These are phyloP conservation scores for Hura crepitans DNA, from an alignment of 441 rosid genomes.

Conservation along the genomic window DNA sequence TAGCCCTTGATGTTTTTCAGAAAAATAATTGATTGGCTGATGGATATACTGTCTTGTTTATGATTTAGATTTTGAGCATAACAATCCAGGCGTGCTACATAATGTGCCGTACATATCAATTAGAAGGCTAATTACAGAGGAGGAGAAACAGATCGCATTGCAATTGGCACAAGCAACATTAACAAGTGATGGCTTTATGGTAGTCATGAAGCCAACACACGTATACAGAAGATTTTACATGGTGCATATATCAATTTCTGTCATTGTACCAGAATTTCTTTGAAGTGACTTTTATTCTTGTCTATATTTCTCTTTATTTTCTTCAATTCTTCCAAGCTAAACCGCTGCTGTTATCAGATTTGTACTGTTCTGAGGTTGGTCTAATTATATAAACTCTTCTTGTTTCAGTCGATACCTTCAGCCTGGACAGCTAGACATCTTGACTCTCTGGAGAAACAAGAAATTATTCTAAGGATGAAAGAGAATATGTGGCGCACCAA, in stretches of 20 bases:
- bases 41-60: background rate
- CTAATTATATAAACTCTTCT: background rate
- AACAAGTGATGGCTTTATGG: constrained; percentile 35
- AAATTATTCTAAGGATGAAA: constrained; percentile 34
- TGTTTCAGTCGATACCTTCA: constrained; percentile 39
- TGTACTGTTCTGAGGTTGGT: background rate
- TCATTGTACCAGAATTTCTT: background rate
- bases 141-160: constrained; percentile 30
- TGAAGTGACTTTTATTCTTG: background rate
- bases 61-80: constrained; percentile 24
- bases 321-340: background rate
- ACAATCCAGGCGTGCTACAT: constrained; percentile 10
- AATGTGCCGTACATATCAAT: constrained; percentile 25
- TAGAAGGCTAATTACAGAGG: constrained; percentile 36
- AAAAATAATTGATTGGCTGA: background rate
- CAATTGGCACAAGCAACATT: constrained; percentile 32
- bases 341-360: background rate
- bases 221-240: constrained; percentile 42
- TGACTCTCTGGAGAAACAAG: constrained; percentile 27
- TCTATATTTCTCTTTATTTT: background rate
- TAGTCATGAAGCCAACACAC: constrained; percentile 44
- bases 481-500: constrained; percentile 37
- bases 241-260: constrained; percentile 28
- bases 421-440: constrained; percentile 38
- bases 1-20: background rate